Evolutionary conservation across 2,329 filamentous ascomycete species (phyloP).

Genomic region (Sordariomycetes sp.): DNA sequence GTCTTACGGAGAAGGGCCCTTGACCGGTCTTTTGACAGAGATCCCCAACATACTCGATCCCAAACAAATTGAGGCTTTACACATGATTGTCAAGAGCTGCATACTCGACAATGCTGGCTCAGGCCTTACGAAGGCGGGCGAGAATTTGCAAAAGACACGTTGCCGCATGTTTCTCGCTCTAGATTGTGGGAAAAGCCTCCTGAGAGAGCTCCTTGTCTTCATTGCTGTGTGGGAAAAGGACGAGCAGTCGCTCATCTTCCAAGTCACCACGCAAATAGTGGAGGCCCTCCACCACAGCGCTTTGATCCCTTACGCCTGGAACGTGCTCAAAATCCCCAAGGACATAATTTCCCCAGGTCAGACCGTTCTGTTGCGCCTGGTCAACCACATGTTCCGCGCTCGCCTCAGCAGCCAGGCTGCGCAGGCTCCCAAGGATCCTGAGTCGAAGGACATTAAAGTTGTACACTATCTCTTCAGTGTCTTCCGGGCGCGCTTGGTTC

Average conservation of each 20-base stretch:
- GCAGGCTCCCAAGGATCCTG: conserved; percentile 40
- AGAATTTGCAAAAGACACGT: conserved; percentile 82
- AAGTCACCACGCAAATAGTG: conserved; percentile 93
- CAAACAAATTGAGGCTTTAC: conserved; percentile 88
- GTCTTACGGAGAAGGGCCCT: conserved; percentile 68
- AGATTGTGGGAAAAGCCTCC: conserved; percentile 80
- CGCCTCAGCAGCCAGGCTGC: conserved; percentile 30
- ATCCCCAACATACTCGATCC: conserved; percentile 91
- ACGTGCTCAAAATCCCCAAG: conserved; percentile 82
- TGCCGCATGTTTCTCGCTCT: conserved; percentile 85
- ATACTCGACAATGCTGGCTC: conserved; percentile 77
- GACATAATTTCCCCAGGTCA: conserved; percentile 95
- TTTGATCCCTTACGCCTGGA: conserved; percentile 85
- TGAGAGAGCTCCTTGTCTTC: conserved; percentile 88
- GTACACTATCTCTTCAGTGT: conserved; percentile 89
- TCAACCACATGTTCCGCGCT: conserved; percentile 77
- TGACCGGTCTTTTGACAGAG: conserved; percentile 81
- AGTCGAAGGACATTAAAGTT: conserved; percentile 45
- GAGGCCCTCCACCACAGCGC: conserved; percentile 86
- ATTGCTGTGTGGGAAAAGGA: conserved; percentile 95
- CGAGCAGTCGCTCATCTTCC: conserved; percentile 89
- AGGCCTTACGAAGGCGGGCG: conserved; percentile 54
- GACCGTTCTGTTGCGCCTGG: conserved; percentile 81
- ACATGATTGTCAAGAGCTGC: conserved; percentile 95
- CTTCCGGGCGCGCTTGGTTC: conserved; percentile 86